These are phyloP conservation scores for Synchytrium microbalum DNA, from an alignment of 371 early-diverging fungal species.

Conservation along the genomic window DNA sequence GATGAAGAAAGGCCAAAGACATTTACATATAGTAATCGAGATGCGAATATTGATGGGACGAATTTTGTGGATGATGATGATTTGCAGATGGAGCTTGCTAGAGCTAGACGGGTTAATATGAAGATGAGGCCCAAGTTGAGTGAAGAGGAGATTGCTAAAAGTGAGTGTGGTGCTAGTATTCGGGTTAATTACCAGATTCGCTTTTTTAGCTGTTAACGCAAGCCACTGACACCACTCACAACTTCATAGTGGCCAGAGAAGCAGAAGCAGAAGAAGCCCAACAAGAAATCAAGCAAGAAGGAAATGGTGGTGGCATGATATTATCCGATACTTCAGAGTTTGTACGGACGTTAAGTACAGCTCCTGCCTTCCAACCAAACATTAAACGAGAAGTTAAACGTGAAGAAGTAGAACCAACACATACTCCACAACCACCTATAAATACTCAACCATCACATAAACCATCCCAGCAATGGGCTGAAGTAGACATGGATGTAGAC, in stretches of 20 bases:
- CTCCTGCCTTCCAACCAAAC: conserved; percentile 7
- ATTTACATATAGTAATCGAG: conserved; percentile 28
- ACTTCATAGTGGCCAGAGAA: neutral
- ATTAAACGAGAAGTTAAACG: neutral
- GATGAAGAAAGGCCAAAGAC: conserved; percentile 12
- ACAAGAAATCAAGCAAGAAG: conserved; percentile 11
- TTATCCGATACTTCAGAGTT: conserved; percentile 38
- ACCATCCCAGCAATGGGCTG: conserved; percentile 3
- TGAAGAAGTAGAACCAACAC: conserved; percentile 5
- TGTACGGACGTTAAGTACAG: conserved; percentile 25
- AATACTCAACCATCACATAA: conserved; percentile 7
- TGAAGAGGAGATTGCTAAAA: conserved; percentile 22
- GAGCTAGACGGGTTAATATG: conserved; percentile 55
- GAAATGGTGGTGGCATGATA: conserved; percentile 19
- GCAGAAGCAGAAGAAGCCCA: conserved; percentile 10
- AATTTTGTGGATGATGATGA: conserved; percentile 94
- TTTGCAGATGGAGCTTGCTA: conserved; percentile 70
- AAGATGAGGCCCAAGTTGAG: conserved; percentile 9
- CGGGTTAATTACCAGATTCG: neutral
- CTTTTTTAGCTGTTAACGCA: neutral
- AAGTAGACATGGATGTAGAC: conserved; percentile 9
- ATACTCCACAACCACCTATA: neutral
- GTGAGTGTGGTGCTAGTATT: conserved; percentile 10
- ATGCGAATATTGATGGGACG: conserved; percentile 36
- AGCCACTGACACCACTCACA: neutral